Evolutionary conservation across 2,329 filamentous ascomycete genomes (phyloP), one percentile per base, ranked within the genome.

Genomic region (Sordariomycetes sp.): DNA sequence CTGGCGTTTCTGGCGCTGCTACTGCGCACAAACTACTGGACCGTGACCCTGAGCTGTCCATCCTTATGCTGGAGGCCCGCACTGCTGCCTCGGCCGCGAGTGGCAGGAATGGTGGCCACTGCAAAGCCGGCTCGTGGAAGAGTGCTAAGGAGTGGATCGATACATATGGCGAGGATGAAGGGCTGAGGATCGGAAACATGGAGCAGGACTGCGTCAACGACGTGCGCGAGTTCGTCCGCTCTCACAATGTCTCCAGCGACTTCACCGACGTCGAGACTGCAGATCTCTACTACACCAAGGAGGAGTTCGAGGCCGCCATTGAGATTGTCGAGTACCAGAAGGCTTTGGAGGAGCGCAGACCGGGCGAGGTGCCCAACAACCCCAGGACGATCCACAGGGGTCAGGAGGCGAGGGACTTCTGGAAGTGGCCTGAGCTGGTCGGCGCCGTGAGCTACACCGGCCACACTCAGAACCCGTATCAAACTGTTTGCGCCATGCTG

Each of bases 41-140:
- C 5, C 39, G 43, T 17, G 38, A 48, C n/a, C 44, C 49, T 0
- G 30, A 40, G 7, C 38, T 49, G 3, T 32, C 38, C 4, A 41
- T 59, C 15, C 33, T 54, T 2, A 53, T 60, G 47, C 42, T 60
- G 4, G 56, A 59, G 34, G 54, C 54, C 2, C 46, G 56, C 5
- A 47, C 49, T 10, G 45, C 54, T 5, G 55, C 51, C 17, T 55
- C 53, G 10, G 55, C 50, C 3, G 57, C 57, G 6, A 55, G 53
- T 6, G 57, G 51, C 2, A 45, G 58, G 15, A 62, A 62, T 40
- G 58, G 58, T 10, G 54, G 55, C 4, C 55, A 58, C 32, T 51
- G 48, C 16, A 47, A 49, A 32, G 43, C 49, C 16, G 52, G 51
- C 6, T 51, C 42, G 26, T 55, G 50, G 40, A 26, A 37, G 26